Evolutionary conservation across 2,329 filamentous ascomycete species (phyloP).

Genomic region (Xylaria sp.): DNA sequence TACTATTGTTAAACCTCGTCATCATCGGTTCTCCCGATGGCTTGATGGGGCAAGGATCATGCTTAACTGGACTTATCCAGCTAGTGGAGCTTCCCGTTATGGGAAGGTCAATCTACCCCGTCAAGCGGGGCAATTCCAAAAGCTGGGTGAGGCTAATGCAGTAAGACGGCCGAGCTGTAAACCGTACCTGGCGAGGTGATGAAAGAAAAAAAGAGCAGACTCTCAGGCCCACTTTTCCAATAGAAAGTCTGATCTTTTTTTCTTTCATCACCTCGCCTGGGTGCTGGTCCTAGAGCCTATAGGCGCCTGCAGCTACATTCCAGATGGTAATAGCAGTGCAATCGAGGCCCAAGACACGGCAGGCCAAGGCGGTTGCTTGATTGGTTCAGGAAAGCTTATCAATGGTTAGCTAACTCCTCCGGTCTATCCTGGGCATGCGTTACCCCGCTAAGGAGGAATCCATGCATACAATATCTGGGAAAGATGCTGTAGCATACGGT

Average conservation of each 20-base stretch:
- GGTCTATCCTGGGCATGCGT: background rate
- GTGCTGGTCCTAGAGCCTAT: background rate
- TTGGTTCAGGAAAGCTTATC: conserved; percentile 29
- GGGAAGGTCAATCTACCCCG: conserved; percentile 24
- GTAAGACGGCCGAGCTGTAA: conserved; percentile 8
- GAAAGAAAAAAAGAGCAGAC: too few species aligned
- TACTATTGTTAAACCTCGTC: conserved; percentile 11
- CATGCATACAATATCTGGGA: background rate
- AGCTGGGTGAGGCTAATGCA: conserved; percentile 31
- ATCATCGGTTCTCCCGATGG: conserved; percentile 16
- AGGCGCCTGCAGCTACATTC: too few species aligned
- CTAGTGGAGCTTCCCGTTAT: conserved; percentile 1
- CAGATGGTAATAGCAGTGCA: too few species aligned
- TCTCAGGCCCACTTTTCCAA: too few species aligned
- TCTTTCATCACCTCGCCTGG: too few species aligned
- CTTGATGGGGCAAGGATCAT: conserved; percentile 16
- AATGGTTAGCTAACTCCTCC: conserved; percentile 21
- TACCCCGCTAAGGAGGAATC: background rate
- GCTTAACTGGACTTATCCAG: conserved; percentile 8
- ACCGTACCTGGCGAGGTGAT: too few species aligned
- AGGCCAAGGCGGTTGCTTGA: conserved; percentile 23
- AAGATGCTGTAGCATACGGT: background rate
- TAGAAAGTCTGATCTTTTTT: too few species aligned
- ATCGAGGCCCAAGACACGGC: background rate
- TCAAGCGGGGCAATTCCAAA: conserved; percentile 25